Evolutionary conservation across 2,329 filamentous ascomycete genomes (phyloP), one percentile per base, ranked within the genome.

Genomic region (Fusarium nelsonii): DNA sequence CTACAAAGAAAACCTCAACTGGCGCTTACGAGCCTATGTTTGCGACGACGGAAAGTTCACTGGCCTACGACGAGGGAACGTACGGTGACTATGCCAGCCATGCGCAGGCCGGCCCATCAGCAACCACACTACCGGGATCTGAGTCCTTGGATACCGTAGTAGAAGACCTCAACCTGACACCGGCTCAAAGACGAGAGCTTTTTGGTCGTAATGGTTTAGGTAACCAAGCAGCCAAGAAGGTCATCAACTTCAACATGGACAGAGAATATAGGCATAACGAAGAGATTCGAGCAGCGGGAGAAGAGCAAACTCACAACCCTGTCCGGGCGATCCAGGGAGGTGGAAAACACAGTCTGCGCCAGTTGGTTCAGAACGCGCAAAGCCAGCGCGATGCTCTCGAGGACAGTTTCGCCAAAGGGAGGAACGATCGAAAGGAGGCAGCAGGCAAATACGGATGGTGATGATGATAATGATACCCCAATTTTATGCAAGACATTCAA

Each of bases 231-330:
- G 74, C 78, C 9, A 82, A 87, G n/a, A 90, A 87, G 43, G 86
- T 97, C 37, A 86, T 94, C 68, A 94, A 91, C 74, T 97, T 97
- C 85, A 93, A 97, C 81, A 94, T 93, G 69, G 93, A 97, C 77
- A 82, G 84, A 60, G 94, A 97, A 81, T 98, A 98, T 78, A 87
- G 86, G 26, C 88, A 92, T 74, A 98, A 98, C 78, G 92, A 97
- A 80, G 85, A 85, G 70, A 77, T 97, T 23, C 88, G 93, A 12
- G 87, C 89, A 18, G 82, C 88, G 50, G 91, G 92, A 75, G 88
- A 94, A 77, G 83, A 89, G 74, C 88, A 90, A 55, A 87, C 89
- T 50, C 92, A 97, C 80, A 94, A 95, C 74, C 92, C 94, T 9
- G 90, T 97, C 58, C 91, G 93, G 52, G 91, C 97, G 76, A 90